Base-by-base conservation (phyloP, 495 filamentous ascomycete genomes). In the Penicilliopsis zonata region DNA sequence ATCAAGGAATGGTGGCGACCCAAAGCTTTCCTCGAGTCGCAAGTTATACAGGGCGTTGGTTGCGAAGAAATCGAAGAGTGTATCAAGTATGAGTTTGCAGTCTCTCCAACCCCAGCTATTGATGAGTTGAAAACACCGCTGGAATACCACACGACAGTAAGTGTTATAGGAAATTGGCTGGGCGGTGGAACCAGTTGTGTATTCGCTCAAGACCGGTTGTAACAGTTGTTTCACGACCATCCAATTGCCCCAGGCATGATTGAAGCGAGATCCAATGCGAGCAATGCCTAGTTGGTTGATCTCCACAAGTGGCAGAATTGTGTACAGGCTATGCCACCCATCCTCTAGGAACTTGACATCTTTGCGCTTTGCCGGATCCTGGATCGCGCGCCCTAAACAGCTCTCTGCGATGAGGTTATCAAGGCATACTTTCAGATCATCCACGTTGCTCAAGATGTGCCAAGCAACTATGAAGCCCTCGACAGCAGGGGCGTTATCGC, bases 51-150 rank as follows among this genome's bases (percentile, higher is more conserved):
- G 61, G 16, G 69, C 70, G 37, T 79, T 79, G 3, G 69, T 75
- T 2, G 81, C 84, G 42, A 94, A 96, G 49, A 94, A 94, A 50
- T 94, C 85, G 43, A 93, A 98, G 3, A 94, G 65, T 0, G 67
- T 72, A 13, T 80, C 79, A 24, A 98, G 70, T 18, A 94, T 74
- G 8, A 67, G 52, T 31, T 82, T 82, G 52, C 80, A 87, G 43
- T 74, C 77, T 37, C 67, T 64, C 90, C 90, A 96, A 3, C 82
- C 79, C 90, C 90, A 98, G 35, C 61, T 58, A 26, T 72, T 66
- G 24, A 93, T 78, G 18, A 98, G 68, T 42, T 71, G 65, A 45
- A 87, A 75, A 48, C 87, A 94, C 33, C 90, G 69, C 8, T 69
- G 69, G 17, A 94, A 70, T 4, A 81, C 46, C 4, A 74, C 67